Evolutionary conservation across 192 early-diverging fungal species (phyloP), one percentile per base, ranked within the genome.

Genomic region (Hyaloraphidium curvatum): DNA sequence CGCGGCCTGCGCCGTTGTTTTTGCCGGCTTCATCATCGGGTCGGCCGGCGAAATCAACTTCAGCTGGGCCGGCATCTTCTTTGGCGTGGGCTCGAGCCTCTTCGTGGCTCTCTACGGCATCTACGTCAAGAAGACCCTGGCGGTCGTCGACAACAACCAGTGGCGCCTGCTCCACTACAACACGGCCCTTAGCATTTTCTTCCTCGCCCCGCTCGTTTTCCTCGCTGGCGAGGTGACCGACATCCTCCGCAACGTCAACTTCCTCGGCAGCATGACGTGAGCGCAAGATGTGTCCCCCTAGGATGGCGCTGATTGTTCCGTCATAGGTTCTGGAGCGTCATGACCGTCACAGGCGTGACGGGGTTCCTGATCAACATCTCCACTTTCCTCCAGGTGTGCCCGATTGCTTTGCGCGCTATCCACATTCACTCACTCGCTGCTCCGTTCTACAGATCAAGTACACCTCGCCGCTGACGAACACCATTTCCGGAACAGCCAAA

Each of bases 361-460:
- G 78, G 78, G 7, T 80, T 80, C 58, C 63, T 68, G 43, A 78
- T 80, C 60, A 80, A 80, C 48, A 78, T 75, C 48, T 70, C 78
- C 61, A 80, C 78, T 66, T 80, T 80, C 56, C 61, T 78, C 59
- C n/a, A n/a, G n/a, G n/a, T n/a, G n/a, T n/a, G n/a, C n/a, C n/a
- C n/a, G n/a, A n/a, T n/a, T n/a, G n/a, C n/a, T n/a, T n/a, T n/a
- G n/a, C n/a, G n/a, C n/a, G n/a, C n/a, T n/a, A n/a, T n/a, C n/a
- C n/a, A n/a, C n/a, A n/a, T n/a, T n/a, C n/a, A n/a, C n/a, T n/a
- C n/a, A n/a, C n/a, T n/a, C n/a, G n/a, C n/a, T n/a, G n/a, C n/a
- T n/a, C n/a, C n/a, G n/a, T n/a, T n/a, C n/a, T n/a, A n/a, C 78
- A 80, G 57, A 75, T 80, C 60, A 80, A 80, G 64, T 76, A 70